Evolutionary conservation across 257 asterid genomes (phyloP).

Genomic region (Solanum pennellii): DNA sequence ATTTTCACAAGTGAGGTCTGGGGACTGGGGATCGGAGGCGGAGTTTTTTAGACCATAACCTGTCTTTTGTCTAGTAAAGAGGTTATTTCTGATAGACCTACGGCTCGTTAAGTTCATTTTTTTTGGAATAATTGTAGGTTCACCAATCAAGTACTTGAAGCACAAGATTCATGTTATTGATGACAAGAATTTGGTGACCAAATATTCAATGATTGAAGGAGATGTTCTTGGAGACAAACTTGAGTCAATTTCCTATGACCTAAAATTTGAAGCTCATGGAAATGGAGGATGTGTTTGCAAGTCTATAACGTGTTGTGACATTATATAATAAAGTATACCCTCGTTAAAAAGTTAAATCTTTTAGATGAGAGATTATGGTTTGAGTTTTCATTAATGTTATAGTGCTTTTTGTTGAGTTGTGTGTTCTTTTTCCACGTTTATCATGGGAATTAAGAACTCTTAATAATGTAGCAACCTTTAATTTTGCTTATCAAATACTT

Average conservation of each 20-base stretch:
- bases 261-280: slow-evolving; percentile 13
- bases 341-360: neutral
- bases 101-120: neutral
- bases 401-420: neutral
- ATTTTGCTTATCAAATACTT: neutral
- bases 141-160: slow-evolving; percentile 17
- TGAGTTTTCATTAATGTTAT: too few relatives aligned
- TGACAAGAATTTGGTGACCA: slow-evolving; percentile 7
- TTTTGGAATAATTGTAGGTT: neutral
- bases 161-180: slow-evolving; percentile 20
- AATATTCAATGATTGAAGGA: slow-evolving; percentile 25
- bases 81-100: neutral
- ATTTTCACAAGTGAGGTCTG: neutral
- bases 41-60: neutral
- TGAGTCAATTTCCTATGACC: slow-evolving; percentile 16
- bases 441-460: neutral
- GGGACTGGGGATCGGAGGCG: neutral
- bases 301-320: neutral
- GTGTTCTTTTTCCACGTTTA: neutral
- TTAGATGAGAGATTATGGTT: neutral
- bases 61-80: too few relatives aligned
- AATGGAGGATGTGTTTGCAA: slow-evolving; percentile 24
- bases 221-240: slow-evolving; percentile 10
- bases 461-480: neutral
- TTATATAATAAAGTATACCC: neutral